These are phyloP conservation scores for Tetracladium setigerum DNA, from an alignment of 495 filamentous ascomycete species.

Conservation along the genomic window DNA sequence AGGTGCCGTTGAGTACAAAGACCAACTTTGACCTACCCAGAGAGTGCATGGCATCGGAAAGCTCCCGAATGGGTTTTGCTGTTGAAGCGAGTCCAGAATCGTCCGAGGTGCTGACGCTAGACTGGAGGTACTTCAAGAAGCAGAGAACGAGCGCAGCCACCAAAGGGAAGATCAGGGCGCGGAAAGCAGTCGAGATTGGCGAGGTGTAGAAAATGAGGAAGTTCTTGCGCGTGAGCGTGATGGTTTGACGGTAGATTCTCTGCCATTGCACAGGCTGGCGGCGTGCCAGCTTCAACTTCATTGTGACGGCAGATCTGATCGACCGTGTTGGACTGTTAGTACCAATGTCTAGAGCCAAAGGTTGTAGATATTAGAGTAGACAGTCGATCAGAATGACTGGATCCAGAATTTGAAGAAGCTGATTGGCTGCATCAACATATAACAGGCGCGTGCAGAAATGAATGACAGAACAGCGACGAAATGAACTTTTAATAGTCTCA, in stretches of 20 bases:
- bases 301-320: too few species aligned
- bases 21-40: conserved; percentile 5
- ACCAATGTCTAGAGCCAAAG: too few species aligned
- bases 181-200: conserved; percentile 4
- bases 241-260: conserved; percentile 15
- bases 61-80: conserved; percentile 4
- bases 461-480: too few species aligned
- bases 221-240: conserved; percentile 16
- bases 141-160: conserved; percentile 12
- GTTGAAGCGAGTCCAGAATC: background rate
- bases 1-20: conserved; percentile 15
- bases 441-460: too few species aligned
- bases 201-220: conserved; percentile 18
- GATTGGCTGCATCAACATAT: too few species aligned
- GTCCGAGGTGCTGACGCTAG: background rate
- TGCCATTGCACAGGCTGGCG: background rate
- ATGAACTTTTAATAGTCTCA: too few species aligned
- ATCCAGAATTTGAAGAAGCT: too few species aligned
- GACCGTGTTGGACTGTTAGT: too few species aligned
- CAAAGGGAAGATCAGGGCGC: conserved; percentile 18
- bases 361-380: too few species aligned
- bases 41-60: conserved; percentile 6
- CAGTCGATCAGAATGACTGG: too few species aligned
- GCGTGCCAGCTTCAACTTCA: too few species aligned
- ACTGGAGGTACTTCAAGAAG: conserved; percentile 7